Conservation (phyloP, 257 asterid species). For the Fraxinus anomala region DNA sequence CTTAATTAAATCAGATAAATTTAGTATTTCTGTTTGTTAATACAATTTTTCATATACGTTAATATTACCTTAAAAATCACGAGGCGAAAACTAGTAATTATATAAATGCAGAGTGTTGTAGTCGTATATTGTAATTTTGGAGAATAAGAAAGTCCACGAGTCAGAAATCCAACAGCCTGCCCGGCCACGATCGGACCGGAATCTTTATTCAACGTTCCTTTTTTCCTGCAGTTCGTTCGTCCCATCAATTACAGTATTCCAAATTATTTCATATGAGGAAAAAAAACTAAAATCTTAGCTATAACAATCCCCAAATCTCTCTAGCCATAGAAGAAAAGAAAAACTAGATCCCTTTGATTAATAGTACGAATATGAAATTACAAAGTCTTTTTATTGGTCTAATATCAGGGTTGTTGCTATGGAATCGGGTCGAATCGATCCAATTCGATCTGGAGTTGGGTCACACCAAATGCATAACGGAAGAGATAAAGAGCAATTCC, state of each 20-base stretch:
- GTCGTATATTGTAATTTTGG: too few relatives aligned
- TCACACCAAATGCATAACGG: slow-evolving; percentile 80
- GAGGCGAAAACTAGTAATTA: too few relatives aligned
- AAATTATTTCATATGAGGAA: neutral
- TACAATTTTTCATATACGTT: too few relatives aligned
- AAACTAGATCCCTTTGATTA: neutral
- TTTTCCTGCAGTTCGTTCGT: neutral
- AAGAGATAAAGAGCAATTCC: slow-evolving; percentile 68
- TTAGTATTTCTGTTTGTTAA: too few relatives aligned
- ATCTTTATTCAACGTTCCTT: too few relatives aligned
- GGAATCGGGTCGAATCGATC: slow-evolving; percentile 51
- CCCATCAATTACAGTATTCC: neutral
- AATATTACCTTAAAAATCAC: too few relatives aligned
- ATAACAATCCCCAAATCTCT: neutral
- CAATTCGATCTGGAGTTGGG: slow-evolving; percentile 80
- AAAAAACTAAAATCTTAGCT: neutral
- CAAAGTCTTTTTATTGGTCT: slow-evolving; percentile 29
- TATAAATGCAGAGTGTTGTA: too few relatives aligned
- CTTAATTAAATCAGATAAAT: too few relatives aligned
- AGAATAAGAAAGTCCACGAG: too few relatives aligned
- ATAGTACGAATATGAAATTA: slow-evolving; percentile 21
- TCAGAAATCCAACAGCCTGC: too few relatives aligned
- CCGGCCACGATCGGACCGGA: too few relatives aligned
- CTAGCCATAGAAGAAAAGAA: neutral
- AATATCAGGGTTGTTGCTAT: slow-evolving; percentile 34